Percentiles rank a stretch among this genome's conserved stretches.
These are phyloP conservation scores for Alternaria postmessia DNA, from an alignment of 2,329 filamentous ascomycete genomes.

Conservation along the genomic window DNA sequence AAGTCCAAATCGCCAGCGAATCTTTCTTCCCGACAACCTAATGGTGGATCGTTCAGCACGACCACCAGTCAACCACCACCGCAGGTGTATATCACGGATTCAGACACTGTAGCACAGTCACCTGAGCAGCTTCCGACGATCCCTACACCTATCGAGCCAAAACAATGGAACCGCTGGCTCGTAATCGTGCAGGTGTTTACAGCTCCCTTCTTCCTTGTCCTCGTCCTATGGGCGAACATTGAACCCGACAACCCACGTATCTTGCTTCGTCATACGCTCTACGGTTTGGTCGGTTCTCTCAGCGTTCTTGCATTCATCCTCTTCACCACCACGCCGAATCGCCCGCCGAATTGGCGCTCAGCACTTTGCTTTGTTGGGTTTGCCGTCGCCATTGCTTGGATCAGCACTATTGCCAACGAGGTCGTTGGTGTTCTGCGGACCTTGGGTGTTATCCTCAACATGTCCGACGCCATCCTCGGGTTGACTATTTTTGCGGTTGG, in stretches of 20 bases:
- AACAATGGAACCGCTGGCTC: conserved; percentile 91
- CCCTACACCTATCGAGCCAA: conserved; percentile 40
- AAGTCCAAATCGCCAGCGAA: conserved; percentile 16
- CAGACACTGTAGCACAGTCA: conserved; percentile 44
- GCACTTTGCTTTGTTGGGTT: conserved; percentile 90
- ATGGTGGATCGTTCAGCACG: conserved; percentile 20
- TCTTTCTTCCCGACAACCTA: not conserved
- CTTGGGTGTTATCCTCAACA: conserved; percentile 87
- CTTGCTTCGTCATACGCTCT: conserved; percentile 63
- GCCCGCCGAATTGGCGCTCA: conserved; percentile 76
- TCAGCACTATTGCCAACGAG: conserved; percentile 92
- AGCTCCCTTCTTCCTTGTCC: conserved; percentile 81
- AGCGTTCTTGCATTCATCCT: conserved; percentile 72
- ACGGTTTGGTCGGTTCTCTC: conserved; percentile 64
- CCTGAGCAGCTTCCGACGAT: conserved; percentile 44
- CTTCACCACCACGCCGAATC: conserved; percentile 70
- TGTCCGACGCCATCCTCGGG: conserved; percentile 92
- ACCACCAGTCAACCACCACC: conserved; percentile 34
- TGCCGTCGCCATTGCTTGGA: conserved; percentile 91
- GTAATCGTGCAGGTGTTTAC: conserved; percentile 85
- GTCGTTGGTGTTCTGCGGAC: conserved; percentile 95
- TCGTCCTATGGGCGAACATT: conserved; percentile 77
- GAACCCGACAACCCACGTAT: conserved; percentile 65
- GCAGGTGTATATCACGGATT: conserved; percentile 44
- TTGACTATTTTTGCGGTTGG: conserved; percentile 96